Evolutionary conservation across 129 eudicot species (phyloP).

Genomic region (Solidago caesia): DNA sequence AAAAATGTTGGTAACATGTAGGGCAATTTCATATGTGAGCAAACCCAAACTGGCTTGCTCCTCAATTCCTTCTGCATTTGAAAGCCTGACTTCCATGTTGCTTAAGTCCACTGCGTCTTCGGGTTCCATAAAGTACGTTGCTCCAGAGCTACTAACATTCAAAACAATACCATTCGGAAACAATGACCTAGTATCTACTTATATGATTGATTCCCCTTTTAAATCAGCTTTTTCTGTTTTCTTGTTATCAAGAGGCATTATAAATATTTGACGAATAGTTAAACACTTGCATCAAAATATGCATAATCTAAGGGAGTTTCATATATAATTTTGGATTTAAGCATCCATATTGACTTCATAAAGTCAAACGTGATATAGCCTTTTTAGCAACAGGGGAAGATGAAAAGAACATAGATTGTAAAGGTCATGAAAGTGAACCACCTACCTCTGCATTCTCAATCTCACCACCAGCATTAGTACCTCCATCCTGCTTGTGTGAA

Average conservation of each 20-base stretch:
- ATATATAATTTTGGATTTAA: not conserved
- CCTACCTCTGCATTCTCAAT: conserved; percentile 31
- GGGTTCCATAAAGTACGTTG: conserved; percentile 94
- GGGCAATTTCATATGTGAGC: conserved; percentile 65
- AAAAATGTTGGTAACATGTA: no score
- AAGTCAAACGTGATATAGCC: not conserved
- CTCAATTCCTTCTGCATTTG: conserved; percentile 63
- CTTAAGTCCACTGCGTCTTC: conserved; percentile 81
- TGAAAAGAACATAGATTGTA: not conserved
- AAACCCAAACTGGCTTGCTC: conserved; percentile 72
- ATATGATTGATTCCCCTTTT: no score
- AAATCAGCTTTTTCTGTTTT: no score
- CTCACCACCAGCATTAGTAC: conserved; percentile 35
- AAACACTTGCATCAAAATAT: conserved; percentile 13
- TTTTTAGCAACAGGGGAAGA: not conserved
- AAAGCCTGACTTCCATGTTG: conserved; percentile 85
- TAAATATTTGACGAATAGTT: not conserved
- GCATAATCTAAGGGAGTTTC: not conserved
- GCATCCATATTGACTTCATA: not conserved
- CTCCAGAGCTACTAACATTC: conserved; percentile 77
- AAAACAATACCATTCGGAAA: conserved; percentile 68
- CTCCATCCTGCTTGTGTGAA: conserved; percentile 32
- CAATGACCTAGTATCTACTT: conserved; percentile 28
- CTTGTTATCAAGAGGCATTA: not conserved
- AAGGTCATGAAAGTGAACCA: conserved; percentile 21